Evolutionary conservation across 768 basidiomycete genomes (phyloP), one percentile per base, ranked within the genome.

Genomic region (Mycena capillaripes): DNA sequence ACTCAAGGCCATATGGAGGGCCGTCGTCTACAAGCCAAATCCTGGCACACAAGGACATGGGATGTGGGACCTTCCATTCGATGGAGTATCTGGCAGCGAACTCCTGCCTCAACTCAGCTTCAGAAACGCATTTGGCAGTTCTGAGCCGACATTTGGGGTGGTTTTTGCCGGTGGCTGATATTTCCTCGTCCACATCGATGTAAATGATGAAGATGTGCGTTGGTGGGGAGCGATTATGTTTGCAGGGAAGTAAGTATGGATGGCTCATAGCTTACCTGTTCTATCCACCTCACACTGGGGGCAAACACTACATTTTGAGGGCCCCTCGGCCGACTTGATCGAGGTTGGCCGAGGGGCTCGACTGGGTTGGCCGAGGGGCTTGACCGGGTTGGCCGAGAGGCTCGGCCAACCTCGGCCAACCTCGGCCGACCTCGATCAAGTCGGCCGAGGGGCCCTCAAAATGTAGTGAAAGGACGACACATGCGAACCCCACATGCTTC

Each of bases 21-120:
- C 63, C 63, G 25, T 53, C 50, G 50, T 65, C 63, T 17, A 65
- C 63, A 55, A 65, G 29, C 50, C 50, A 65, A 30, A 65, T 48
- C 23, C 50, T 52, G 3, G 63, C 63, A 12, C 63, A 53, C 30
- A 65, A 55, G 2, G 63, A 29, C 34, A 21, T 11, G 2, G 63
- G 19, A 38, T 16, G 50, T 38, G 52, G 63, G 17, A 42, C 36
- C 21, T 23, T 65, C 63, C 62, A 64, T 34, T 32, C 5, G 40
- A n/a, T 27, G 19, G 50, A 27, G 14, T 55, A 65, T 55, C 63
- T 52, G 34, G 11, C 52, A 14, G 36, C 50, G 16, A 65, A 65
- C 30, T 65, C 63, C 21, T 65, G 50, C 30, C n/a, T n/a, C 48
- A 63, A 25, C 25, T 63, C 61, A 32, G 23, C 61, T 4, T 63